Evolutionary conservation across 2,329 filamentous ascomycete species (phyloP).

Genomic region (Venturiaceae sp.): DNA sequence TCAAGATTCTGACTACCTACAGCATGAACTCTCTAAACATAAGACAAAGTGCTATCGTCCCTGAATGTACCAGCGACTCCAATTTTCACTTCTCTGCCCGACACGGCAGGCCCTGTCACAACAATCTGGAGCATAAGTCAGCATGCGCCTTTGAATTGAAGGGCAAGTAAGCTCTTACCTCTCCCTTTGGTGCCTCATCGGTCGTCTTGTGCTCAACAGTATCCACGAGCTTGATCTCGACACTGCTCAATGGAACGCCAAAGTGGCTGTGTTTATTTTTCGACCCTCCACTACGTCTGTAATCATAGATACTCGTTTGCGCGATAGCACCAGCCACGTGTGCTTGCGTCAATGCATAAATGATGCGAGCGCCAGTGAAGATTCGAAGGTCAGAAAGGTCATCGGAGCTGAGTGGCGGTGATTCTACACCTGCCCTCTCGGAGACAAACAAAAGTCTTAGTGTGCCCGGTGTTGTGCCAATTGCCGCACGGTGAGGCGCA

Average conservation of each 20-base stretch:
- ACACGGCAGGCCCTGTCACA: constrained; percentile 64
- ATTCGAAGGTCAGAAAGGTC: constrained; percentile 73
- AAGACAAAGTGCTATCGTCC: constrained; percentile 64
- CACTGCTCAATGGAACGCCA: constrained; percentile 67
- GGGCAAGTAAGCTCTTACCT: constrained; percentile 12
- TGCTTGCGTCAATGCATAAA: constrained; percentile 76
- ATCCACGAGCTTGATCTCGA: constrained; percentile 68
- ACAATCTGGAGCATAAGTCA: constrained; percentile 44
- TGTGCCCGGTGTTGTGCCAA: constrained; percentile 58
- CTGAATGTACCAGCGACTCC: constrained; percentile 56
- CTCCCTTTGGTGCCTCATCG: constrained; percentile 39
- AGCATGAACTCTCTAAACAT: too few species aligned
- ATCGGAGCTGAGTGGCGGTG: constrained; percentile 54
- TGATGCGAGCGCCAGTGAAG: constrained; percentile 67
- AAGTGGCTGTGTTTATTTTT: constrained; percentile 53
- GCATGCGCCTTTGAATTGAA: neutral
- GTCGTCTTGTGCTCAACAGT: constrained; percentile 50
- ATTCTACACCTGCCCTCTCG: constrained; percentile 52
- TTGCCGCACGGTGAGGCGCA: constrained; percentile 37
- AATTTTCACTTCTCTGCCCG: constrained; percentile 53
- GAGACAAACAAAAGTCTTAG: constrained; percentile 74
- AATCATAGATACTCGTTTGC: constrained; percentile 83
- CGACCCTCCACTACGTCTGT: constrained; percentile 46
- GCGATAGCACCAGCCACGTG: constrained; percentile 82
- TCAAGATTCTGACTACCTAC: too few species aligned